phyloP scores from a whole-genome alignment of 129 eudicot species.

The Ambrosia trifida region DNA sequence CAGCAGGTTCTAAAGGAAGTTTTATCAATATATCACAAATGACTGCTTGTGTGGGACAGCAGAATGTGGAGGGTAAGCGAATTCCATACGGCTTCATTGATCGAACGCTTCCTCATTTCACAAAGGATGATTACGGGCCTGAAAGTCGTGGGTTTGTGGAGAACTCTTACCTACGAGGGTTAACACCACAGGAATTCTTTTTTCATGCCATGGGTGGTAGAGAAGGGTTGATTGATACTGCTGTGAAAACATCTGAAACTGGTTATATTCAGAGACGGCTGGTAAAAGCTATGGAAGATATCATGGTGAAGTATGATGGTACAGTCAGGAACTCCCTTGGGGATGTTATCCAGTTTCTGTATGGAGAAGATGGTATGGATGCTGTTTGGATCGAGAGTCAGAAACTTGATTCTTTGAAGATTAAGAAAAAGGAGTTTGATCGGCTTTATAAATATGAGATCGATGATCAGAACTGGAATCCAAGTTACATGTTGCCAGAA shows the following conservation, averaged over 20 bases:
- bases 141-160: slow-evolving; percentile 99
- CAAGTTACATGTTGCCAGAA: slow-evolving; percentile 79
- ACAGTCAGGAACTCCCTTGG: slow-evolving; percentile 96
- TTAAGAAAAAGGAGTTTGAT: slow-evolving; percentile 66
- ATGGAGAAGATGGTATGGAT: slow-evolving; percentile 99
- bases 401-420: slow-evolving; percentile 77
- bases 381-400: slow-evolving; percentile 97
- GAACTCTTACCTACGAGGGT: slow-evolving; percentile 87
- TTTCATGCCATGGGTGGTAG: slow-evolving; percentile 99
- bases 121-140: slow-evolving; percentile 91
- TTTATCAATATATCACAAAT: slow-evolving; percentile 95
- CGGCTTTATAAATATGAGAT: slow-evolving; percentile 64
- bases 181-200: slow-evolving; percentile 96
- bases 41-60: slow-evolving; percentile 99
- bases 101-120: slow-evolving; percentile 94
- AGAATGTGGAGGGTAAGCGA: slow-evolving; percentile 97
- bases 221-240: slow-evolving; percentile 97
- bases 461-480: slow-evolving; percentile 81
- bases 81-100: slow-evolving; percentile 87
- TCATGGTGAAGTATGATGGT: slow-evolving; percentile 97
- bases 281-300: slow-evolving; percentile 98
- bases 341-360: slow-evolving; percentile 92
- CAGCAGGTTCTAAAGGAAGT: slow-evolving; percentile 99
- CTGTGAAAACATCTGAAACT: slow-evolving; percentile 97
- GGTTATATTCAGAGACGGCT: slow-evolving; percentile 91